Base-by-base conservation (phyloP, 2,329 filamentous ascomycete genomes). In the Emmonsiellopsis sp. region DNA sequence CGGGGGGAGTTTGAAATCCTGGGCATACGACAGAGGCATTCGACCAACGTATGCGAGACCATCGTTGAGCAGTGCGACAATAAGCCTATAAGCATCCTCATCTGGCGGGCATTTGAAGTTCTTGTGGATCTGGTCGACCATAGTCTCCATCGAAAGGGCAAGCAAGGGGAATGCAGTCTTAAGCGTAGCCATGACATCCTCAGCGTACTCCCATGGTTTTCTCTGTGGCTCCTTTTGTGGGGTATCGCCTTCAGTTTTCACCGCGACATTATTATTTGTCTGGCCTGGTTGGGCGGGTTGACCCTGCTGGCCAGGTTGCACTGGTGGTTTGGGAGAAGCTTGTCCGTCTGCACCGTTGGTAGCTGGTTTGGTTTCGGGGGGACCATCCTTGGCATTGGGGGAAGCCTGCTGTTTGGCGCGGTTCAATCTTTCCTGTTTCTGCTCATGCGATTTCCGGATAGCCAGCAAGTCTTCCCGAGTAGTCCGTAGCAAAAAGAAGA, bases 21-120 rank as follows among this genome's bases (percentile, higher is more conserved):
- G 87, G 2, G 88, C 88, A 67, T 95, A 96, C 0, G 88, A 88
- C 11, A 81, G 79, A 9, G 92, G 92, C 70, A 88, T 88, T 47
- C 92, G 84, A 58, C 88, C 89, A 42, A 97, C 89, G 62, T 96
- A 96, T 32, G 89, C 89, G 51, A 98, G 74, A 0, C 89, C 93
- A 69, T 99, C 93, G 67, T 98, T 98, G 21, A 98, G 81, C 9
- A 99, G 76, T 2, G 93, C 94, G n/a, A 97, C 92, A 60, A 98
- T 98, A 13, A 99, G 78, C 49, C 93, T 82, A 70, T 97, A 97
- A 2, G 93, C 94, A 73, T 99, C 93, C 68, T 99, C 93, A 63
- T 99, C 93, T 0, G 92, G 92, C 11, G 92, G 92, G 63, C 93
- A 97, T 73, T 98, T 98, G 81, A 98, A 98, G 71, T 97, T 87